Evolutionary conservation across 1,284 basidiomycete genomes (phyloP), one percentile per base, ranked within the genome.

Genomic region (Boletus subluridellus): DNA sequence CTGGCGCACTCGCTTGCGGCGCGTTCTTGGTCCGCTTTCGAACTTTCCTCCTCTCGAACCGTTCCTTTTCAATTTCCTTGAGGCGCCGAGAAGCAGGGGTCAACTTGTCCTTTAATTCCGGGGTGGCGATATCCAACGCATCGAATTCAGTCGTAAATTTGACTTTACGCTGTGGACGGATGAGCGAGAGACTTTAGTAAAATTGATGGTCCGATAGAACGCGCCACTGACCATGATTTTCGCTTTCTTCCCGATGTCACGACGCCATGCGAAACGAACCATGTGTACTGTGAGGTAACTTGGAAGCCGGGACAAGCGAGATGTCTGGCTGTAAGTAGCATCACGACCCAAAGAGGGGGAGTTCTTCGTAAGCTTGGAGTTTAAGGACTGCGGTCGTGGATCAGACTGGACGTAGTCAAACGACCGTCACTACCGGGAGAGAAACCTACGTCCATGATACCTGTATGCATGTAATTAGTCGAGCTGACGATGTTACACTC

Each of bases 191-290:
- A 14, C 10, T 35, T 47, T 24, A 37, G 17, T 35, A 10, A 38
- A 44, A 47, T 12, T 1, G 26, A 4, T 15, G 5, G 26, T 35
- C 17, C 21, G 17, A 50, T 14, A 46, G n/a, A 12, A 51, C 17
- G 48, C 42, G 49, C 52, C 5, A 65, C 74, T 49, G 57, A 87
- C 87, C 92, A 95, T 92, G 70, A 95, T 94, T 76, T 95, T 95
- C 1, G 92, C 86, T 69, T 95, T 95, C 78, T 94, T 95, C 64
- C 80, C 79, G 59, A 98, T 95, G 65, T 98, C 96, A 47, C 86
- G 80, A 61, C 94, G 81, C 96, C 96, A 99, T 63, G 90, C 92
- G 75, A 99, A 99, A 49, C 97, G 88, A 8, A 96, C 94, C 87
- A 98, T 92, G 66, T 95, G 94, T 5, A 95, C 84, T 10, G 90